phyloP scores from a whole-genome alignment of 345 rosid species.

The Cardamine occulta region DNA sequence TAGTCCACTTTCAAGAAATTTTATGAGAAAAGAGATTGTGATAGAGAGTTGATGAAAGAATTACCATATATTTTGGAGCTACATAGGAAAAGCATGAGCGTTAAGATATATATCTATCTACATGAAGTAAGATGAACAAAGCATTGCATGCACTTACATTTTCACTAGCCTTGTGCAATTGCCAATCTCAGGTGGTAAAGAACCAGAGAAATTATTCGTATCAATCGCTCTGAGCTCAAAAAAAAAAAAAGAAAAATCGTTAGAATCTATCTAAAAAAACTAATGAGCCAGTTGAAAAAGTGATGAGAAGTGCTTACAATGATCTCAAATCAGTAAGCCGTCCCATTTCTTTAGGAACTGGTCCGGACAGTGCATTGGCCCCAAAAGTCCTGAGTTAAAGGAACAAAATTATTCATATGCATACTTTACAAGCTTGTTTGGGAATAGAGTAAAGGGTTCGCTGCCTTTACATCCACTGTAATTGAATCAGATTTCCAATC shows the following conservation, averaged over 20 bases:
- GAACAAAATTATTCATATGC: neutral
- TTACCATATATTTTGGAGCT: neutral
- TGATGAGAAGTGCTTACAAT: constrained; percentile 49
- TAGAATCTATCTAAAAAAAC: neutral
- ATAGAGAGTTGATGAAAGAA: constrained; percentile 1
- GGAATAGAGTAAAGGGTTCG: too few species aligned
- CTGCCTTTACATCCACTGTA: constrained; percentile 65
- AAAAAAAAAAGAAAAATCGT: neutral
- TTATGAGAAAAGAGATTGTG: neutral
- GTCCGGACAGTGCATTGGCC: constrained; percentile 63
- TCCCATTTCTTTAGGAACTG: constrained; percentile 60
- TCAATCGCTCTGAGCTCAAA: constrained; percentile 35
- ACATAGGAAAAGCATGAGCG: neutral
- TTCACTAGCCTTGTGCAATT: constrained; percentile 35
- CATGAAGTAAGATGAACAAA: neutral
- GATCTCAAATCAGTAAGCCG: constrained; percentile 54
- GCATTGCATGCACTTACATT: constrained; percentile 36
- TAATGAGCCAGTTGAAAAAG: neutral
- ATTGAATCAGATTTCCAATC: constrained; percentile 44
- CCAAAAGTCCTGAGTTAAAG: constrained; percentile 53
- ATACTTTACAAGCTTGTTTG: neutral
- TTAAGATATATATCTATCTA: neutral
- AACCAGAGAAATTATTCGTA: constrained; percentile 44
- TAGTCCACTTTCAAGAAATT: neutral
- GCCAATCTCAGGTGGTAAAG: constrained; percentile 44